Evolutionary conservation across 768 basidiomycete species (phyloP).

Genomic region (Gelatoporia subvermispora): DNA sequence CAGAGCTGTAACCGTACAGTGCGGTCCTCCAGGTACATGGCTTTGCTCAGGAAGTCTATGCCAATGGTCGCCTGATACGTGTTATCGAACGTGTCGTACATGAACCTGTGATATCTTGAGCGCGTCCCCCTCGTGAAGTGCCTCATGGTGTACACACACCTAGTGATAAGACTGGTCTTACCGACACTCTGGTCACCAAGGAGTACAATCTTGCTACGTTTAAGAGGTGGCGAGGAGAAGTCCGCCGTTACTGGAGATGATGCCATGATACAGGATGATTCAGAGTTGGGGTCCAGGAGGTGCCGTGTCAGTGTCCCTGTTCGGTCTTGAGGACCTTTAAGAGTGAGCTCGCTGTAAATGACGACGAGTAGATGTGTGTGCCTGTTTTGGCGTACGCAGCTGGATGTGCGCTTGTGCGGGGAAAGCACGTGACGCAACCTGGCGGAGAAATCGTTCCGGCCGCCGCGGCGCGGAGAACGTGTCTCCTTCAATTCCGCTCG

Average conservation of each 20-base stretch:
- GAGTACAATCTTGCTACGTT: conserved; percentile 94
- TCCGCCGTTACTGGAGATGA: conserved; percentile 73
- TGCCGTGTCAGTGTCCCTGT: background rate
- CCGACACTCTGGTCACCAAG: conserved; percentile 97
- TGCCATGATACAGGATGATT: conserved; percentile 16
- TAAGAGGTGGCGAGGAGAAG: conserved; percentile 84
- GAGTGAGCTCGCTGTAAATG: conserved; percentile 10
- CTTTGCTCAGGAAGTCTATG: conserved; percentile 99
- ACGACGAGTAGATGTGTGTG: conserved; percentile 11
- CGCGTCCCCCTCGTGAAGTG: background rate
- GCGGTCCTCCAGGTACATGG: conserved; percentile 98
- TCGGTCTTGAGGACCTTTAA: background rate
- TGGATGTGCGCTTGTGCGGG: conserved; percentile 3
- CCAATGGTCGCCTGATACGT: conserved; percentile 98
- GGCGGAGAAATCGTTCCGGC: background rate
- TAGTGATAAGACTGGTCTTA: conserved; percentile 97
- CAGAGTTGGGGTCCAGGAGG: conserved; percentile 1
- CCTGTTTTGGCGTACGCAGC: conserved; percentile 3
- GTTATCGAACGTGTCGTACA: conserved; percentile 99
- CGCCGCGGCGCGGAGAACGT: too few relatives aligned
- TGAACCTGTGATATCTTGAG: conserved; percentile 52
- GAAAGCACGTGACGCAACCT: conserved; percentile 7
- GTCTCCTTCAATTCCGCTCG: background rate
- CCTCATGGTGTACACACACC: conserved; percentile 41
- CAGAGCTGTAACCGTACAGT: conserved; percentile 96